phyloP scores from a whole-genome alignment of 2,329 filamentous ascomycete genomes.

The Penicillium oxalicum region DNA sequence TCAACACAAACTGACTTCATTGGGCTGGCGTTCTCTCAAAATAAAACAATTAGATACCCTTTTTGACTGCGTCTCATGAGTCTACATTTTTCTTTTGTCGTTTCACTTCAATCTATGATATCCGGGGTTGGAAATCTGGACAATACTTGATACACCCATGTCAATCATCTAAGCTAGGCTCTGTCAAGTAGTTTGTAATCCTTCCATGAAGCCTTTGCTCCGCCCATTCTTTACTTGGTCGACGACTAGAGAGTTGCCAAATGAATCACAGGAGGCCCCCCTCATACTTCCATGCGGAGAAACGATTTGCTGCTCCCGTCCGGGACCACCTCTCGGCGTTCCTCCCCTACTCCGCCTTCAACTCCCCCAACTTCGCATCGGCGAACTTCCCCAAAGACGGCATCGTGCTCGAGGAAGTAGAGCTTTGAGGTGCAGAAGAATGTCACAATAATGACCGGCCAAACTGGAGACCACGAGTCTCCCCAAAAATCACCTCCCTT shows the following conservation, averaged over 20 bases:
- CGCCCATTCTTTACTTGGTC: too few species aligned
- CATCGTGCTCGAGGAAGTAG: constrained; percentile 7
- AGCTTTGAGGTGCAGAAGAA: constrained; percentile 22
- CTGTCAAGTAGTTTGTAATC: too few species aligned
- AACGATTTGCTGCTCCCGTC: not conserved
- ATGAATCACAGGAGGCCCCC: too few species aligned
- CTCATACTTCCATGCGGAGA: too few species aligned
- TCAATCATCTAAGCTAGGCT: too few species aligned
- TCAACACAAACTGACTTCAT: constrained; percentile 10
- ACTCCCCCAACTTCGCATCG: too few species aligned
- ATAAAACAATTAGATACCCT: constrained; percentile 26
- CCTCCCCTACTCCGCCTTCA: not conserved
- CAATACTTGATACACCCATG: too few species aligned
- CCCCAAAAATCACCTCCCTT: constrained; percentile 15
- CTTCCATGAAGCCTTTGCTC: too few species aligned
- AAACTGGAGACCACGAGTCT: constrained; percentile 30
- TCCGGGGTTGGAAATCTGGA: not conserved
- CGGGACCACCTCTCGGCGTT: too few species aligned
- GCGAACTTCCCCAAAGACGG: constrained; percentile 2
- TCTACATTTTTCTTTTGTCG: not conserved
- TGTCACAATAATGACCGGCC: constrained; percentile 31
- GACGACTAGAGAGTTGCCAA: too few species aligned
- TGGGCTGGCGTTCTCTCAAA: constrained; percentile 16
- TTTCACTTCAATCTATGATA: not conserved
- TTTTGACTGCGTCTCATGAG: constrained; percentile 6